Evolutionary conservation across 192 early-diverging fungal genomes (phyloP).

Genomic region (Endogone sp.): DNA sequence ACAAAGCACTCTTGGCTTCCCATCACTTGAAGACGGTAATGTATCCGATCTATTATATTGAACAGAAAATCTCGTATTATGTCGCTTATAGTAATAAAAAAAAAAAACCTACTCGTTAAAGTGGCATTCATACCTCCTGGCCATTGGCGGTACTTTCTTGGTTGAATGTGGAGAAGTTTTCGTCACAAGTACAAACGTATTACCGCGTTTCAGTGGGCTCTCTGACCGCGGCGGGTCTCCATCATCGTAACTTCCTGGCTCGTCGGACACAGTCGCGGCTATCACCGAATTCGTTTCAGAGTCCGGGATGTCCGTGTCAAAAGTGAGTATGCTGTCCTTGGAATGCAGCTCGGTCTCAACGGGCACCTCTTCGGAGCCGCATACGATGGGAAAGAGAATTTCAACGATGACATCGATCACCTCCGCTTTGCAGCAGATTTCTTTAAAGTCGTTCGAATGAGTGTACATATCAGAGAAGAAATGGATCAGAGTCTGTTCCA

Average conservation of each 20-base stretch:
- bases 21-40: neutral
- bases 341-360: conserved; percentile 41
- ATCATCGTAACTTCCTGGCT: neutral
- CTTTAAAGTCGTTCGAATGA: conserved; percentile 46
- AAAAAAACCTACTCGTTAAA: neutral
- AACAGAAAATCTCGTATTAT: neutral
- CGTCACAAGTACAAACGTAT: conserved; percentile 18
- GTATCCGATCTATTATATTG: neutral
- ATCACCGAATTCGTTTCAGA: neutral
- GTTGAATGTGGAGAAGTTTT: conserved; percentile 34
- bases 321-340: conserved; percentile 24
- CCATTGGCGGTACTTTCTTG: conserved; percentile 18
- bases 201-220: conserved; percentile 29
- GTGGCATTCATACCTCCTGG: neutral
- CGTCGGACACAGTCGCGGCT: conserved; percentile 5
- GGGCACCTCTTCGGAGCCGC: conserved; percentile 31
- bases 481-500: conserved; percentile 39
- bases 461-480: conserved; percentile 44
- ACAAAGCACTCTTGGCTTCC: neutral
- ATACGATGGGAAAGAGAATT: conserved; percentile 53
- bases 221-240: neutral
- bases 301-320: neutral
- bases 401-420: conserved; percentile 46
- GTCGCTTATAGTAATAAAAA: conserved; percentile 4
- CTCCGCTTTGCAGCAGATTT: conserved; percentile 43